Base-by-base conservation (phyloP, 2,329 filamentous ascomycete species). In the Daldinia eschscholtzii region DNA sequence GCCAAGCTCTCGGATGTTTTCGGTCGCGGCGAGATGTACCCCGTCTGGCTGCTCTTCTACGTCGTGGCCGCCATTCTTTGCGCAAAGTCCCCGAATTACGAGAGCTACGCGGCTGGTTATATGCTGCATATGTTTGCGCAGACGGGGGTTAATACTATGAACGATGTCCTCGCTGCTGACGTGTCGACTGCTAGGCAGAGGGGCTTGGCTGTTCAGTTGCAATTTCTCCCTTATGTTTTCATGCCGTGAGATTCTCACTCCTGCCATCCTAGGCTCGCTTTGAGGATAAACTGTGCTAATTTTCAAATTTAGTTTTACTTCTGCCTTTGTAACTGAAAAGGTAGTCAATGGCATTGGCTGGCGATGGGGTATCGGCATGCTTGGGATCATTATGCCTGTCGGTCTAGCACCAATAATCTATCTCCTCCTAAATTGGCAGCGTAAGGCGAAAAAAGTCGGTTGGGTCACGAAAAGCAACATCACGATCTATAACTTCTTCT, bases 311-410 rank as follows among this genome's bases (percentile, higher is more conserved):
- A 50, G 46, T 9, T 50, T 50, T 15, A 50, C 46, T 2, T 79
- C 80, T 3, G 81, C 80, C 1, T 78, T 80, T 56, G 82, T 83
- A 41, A 77, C 80, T n/a, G 77, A 82, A 10, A 78, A 73, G 26
- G 81, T 81, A 3, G 55, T 41, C 1, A 70, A 75, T 26, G 78
- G 76, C 1, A 82, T 83, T 39, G 81, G 81, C 5, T 84, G 81
- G 82, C 73, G 81, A 35, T 83, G 80, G 80, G 81, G 80, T 35
- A 82, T 81, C 50, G 81, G 80, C 58, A 82, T 83, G 78, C 80
- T 82, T 46, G 79, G 78, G 26, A 79, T 83, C 33, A 74, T 83
- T 57, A 80, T 82, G 75, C 82, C 81, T 0, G 72, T 79, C 23
- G 77, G 78, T 18, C 76, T 79, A 6, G 71, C 74, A 75, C 78